Evolutionary conservation across 306 rosid genomes (phyloP).

Genomic region (Gynostemma pentaphyllum): DNA sequence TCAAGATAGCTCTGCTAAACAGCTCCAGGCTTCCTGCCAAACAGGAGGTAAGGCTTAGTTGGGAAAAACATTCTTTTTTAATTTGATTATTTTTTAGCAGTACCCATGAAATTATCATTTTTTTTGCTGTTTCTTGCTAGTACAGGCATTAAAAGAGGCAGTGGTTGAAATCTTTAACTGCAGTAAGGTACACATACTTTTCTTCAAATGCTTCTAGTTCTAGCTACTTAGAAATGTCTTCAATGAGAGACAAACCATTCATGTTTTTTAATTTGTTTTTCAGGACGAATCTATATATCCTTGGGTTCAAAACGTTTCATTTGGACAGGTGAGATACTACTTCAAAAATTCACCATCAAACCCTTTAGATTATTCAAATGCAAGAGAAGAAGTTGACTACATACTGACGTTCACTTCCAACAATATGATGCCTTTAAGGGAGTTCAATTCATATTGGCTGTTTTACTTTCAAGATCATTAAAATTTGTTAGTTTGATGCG

Average conservation of each 20-base stretch:
- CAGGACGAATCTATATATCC: slow-evolving; percentile 59
- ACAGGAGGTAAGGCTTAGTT: slow-evolving; percentile 54
- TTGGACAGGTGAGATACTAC: slow-evolving; percentile 44
- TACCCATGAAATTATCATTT: not conserved
- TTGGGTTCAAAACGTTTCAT: slow-evolving; percentile 49
- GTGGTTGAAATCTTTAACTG: slow-evolving; percentile 63
- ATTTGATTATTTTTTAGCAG: not conserved
- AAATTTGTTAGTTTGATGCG: not conserved
- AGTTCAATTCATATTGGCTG: not conserved
- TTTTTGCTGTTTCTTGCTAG: slow-evolving; percentile 9
- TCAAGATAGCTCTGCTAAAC: slow-evolving; percentile 57
- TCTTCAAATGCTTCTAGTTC: no score
- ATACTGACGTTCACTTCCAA: not conserved
- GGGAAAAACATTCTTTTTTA: slow-evolving; percentile 7
- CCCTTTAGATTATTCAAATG: not conserved
- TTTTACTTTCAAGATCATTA: not conserved
- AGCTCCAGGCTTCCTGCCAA: slow-evolving; percentile 36
- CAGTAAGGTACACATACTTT: slow-evolving; percentile 38
- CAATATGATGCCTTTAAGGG: not conserved
- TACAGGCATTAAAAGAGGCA: slow-evolving; percentile 52
- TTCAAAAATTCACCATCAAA: not conserved
- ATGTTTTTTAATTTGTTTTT: slow-evolving; percentile 11
- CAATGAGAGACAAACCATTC: slow-evolving; percentile 1
- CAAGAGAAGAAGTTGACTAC: not conserved
- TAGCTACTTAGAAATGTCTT: slow-evolving; percentile 10